Evolutionary conservation across 805 yeast genomes (phyloP).

Genomic region (Nakazawaea peltata): DNA sequence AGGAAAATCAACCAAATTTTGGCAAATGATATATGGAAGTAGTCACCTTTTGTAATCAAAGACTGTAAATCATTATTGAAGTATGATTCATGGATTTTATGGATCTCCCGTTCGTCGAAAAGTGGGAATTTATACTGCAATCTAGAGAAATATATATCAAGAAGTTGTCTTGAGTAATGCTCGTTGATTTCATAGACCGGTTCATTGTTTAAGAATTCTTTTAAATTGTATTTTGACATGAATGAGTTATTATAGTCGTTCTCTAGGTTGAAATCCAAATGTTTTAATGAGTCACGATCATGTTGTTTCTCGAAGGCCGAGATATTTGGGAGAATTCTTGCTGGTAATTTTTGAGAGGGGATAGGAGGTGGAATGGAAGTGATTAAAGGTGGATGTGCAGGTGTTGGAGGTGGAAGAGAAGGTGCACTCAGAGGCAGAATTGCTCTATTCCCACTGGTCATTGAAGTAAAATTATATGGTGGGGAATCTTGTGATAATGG

Average conservation of each 20-base stretch:
- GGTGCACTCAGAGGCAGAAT: background rate
- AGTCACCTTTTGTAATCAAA: conserved; percentile 28
- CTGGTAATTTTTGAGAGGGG: background rate
- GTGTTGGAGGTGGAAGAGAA: background rate
- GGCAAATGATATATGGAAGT: conserved; percentile 45
- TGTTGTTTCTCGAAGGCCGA: conserved; percentile 7
- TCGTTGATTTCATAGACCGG: conserved; percentile 48
- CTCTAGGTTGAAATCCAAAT: conserved; percentile 9
- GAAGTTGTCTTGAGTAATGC: conserved; percentile 37
- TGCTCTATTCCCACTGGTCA: background rate
- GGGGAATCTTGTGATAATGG: background rate
- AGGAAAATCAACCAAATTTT: conserved; percentile 50
- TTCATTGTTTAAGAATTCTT: conserved; percentile 35
- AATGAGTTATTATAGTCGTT: conserved; percentile 8
- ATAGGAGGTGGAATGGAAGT: background rate
- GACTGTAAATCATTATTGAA: conserved; percentile 24
- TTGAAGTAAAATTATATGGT: background rate
- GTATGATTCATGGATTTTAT: conserved; percentile 41
- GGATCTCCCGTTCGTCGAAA: conserved; percentile 42
- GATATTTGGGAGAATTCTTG: conserved; percentile 4
- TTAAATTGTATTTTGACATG: conserved; percentile 37
- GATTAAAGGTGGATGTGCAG: background rate
- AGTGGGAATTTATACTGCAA: conserved; percentile 51
- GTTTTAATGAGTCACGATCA: conserved; percentile 9
- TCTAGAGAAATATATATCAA: conserved; percentile 48